Evolutionary conservation across 2,329 filamentous ascomycete genomes (phyloP), one percentile per base, ranked within the genome.

Genomic region (Raffaelea ambrosiae): DNA sequence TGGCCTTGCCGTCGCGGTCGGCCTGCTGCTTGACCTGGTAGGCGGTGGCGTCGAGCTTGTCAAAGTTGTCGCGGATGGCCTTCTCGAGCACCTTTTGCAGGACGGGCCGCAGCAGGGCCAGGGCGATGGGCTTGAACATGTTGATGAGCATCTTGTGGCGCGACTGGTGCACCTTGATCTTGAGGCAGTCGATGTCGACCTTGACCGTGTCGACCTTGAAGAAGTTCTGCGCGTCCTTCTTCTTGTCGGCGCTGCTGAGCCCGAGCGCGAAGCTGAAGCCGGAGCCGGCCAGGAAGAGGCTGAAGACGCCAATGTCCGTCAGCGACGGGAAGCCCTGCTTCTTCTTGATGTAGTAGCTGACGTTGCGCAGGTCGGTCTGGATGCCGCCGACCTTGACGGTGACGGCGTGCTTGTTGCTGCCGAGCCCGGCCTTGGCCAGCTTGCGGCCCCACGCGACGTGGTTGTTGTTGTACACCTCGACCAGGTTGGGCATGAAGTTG

Each of bases 361-460:
- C 88, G 61, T 95, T 88, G 54, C 77, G 79, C 40, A 97, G 74
- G 57, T 98, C 93, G 73, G 91, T 89, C 72, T 98, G 93, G 38
- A 98, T 77, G 46, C 93, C 91, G 21, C 87, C 85, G 3, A 93
- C 85, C 52, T 88, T 85, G 53, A 97, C 74, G 73, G 93, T 88
- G 55, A 91, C 60, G 2, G 76, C 73, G 67, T 95, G 90, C 67
- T 87, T 84, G 66, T 81, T 84, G 73, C 84, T 88, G 74, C 78
- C 94, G 58, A 77, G 72, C 57, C 88, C 76, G 62, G 83, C 84
- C 80, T 93, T 95, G 58, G 89, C 76, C 63, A 83, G 84, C 81
- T 94, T 96, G 62, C 93, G 88, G 35, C 91, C 93, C 83, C 86
- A 95, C 56, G 87, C 83, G 79, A 90, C 88, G 72, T 93, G 94